Percentiles rank a stretch among this genome's conserved stretches.
Conservation (phyloP, 139 green algal species). For the Chlamydomonas eustigma region DNA sequence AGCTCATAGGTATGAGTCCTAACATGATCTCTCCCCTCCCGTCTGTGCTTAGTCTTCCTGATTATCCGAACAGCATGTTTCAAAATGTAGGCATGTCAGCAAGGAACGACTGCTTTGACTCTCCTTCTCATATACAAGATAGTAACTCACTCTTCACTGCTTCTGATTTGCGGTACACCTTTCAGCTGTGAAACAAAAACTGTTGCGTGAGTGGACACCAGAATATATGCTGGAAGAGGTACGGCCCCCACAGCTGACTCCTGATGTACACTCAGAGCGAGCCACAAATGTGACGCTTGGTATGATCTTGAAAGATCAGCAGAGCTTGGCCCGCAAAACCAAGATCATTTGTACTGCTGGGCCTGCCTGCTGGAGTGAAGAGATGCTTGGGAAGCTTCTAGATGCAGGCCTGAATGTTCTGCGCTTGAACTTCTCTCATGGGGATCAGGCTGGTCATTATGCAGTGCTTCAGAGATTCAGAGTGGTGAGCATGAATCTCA, state of each 20-base stretch:
- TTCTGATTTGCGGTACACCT: not conserved
- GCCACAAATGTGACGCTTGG: conserved; percentile 46
- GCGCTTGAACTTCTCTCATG: conserved; percentile 81
- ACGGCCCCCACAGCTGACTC: conserved; percentile 21
- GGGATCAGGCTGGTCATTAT: conserved; percentile 48
- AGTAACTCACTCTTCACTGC: not conserved
- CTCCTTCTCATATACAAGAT: not conserved
- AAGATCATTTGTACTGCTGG: conserved; percentile 71
- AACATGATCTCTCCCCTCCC: no score
- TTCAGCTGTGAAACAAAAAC: conserved; percentile 40
- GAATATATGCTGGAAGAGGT: conserved; percentile 47
- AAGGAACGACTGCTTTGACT: not conserved
- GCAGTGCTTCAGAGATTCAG: conserved; percentile 54
- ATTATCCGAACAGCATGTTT: no score
- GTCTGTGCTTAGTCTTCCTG: no score
- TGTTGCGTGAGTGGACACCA: conserved; percentile 35
- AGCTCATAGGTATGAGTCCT: conserved; percentile 4
- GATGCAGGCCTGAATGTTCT: conserved; percentile 55
- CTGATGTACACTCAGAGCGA: conserved; percentile 44
- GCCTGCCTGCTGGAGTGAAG: conserved; percentile 55
- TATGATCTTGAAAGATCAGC: conserved; percentile 41
- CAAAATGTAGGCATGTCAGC: no score
- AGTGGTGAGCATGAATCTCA: conserved; percentile 23
- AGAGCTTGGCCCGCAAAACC: conserved; percentile 53
- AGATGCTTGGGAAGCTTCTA: conserved; percentile 51